Evolutionary conservation across 108 stramenopile species (phyloP), one percentile per base, ranked within the genome.

Genomic region (Pseudonitzschia delicatissima): DNA sequence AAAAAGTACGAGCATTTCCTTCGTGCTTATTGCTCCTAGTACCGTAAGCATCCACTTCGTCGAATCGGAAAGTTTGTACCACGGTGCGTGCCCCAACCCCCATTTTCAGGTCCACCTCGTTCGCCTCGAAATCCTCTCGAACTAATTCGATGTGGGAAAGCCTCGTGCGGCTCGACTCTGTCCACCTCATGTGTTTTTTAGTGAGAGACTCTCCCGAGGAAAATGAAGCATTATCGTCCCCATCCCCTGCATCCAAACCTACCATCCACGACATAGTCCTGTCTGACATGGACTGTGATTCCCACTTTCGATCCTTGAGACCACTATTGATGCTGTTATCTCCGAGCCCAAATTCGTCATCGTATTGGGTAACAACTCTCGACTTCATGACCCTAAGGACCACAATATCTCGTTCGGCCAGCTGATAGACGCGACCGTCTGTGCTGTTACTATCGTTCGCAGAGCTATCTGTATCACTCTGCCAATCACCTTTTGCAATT

Each of bases 1-100:
- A n/a, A 69, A 78, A 52, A 53, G 73, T 29, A 45, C 78, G 29
- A 25, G 61, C 45, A 36, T n/a, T 3, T 29, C 34, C 20, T 44
- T 64, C 66, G 48, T 70, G 11, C 32, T 33, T 31, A 27, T 12
- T 4, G 29, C 28, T 25, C 3, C 5, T 34, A 29, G 29, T 34
- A n/a, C 33, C 53, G 29, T 2, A 31, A 11, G 11, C 53, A n/a
- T 55, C 53, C 15, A 15, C 40, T 42, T 42, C 40, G n/a, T 27
- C 32, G 57, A 72, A 69, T 40, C 58, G 31, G 35, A 74, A 45
- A 0, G 51, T 63, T 26, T 50, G 53, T 4, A 67, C 51, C 23
- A 66, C 57, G 8, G 47, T 53, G 9, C 31, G 29, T 5, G 21
- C 11, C 9, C 55, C 72, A 2, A 50, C 57, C 18, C 72, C 72